Percentiles rank a stretch among this genome's conserved stretches.
These are phyloP conservation scores for Cymodocea nodosa DNA, from an alignment of 116 monocot genomes.

Conservation along the genomic window DNA sequence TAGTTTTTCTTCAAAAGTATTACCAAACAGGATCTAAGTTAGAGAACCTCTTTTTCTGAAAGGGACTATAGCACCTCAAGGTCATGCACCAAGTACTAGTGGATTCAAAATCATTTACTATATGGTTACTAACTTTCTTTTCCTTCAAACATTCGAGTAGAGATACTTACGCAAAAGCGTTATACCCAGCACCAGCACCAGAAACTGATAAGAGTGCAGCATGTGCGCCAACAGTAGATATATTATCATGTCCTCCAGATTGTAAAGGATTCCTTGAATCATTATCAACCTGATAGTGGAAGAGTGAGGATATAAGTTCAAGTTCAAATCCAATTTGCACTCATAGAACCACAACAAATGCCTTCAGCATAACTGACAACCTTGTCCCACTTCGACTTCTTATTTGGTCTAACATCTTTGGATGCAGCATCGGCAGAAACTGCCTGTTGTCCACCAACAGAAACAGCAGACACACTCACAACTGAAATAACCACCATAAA, in stretches of 20 bases:
- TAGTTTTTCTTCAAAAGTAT: too few species aligned
- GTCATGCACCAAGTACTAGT: too few species aligned
- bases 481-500: slow-evolving; percentile 3
- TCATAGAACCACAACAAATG: not conserved
- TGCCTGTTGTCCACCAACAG: slow-evolving; percentile 17
- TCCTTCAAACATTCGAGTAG: not conserved
- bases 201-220: slow-evolving; percentile 53
- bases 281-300: slow-evolving; percentile 49
- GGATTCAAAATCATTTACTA: not conserved
- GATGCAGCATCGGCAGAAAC: slow-evolving; percentile 23
- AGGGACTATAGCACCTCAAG: too few species aligned
- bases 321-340: not conserved
- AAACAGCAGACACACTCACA: slow-evolving; percentile 15
- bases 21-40: too few species aligned
- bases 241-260: slow-evolving; percentile 38
- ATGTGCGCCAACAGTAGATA: slow-evolving; percentile 26
- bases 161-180: slow-evolving; percentile 50
- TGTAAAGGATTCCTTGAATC: slow-evolving; percentile 45
- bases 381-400: slow-evolving; percentile 43
- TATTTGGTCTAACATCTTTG: slow-evolving; percentile 14
- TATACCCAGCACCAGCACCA: slow-evolving; percentile 50
- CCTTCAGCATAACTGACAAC: slow-evolving; percentile 6
- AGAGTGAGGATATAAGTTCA: not conserved
- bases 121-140: not conserved
- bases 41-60: too few species aligned